A percentile compares a stretch with the other conserved stretches of the same genome.
Evolutionary conservation across 495 filamentous ascomycete genomes (phyloP).

Genomic region (Lepidopterella palustris): DNA sequence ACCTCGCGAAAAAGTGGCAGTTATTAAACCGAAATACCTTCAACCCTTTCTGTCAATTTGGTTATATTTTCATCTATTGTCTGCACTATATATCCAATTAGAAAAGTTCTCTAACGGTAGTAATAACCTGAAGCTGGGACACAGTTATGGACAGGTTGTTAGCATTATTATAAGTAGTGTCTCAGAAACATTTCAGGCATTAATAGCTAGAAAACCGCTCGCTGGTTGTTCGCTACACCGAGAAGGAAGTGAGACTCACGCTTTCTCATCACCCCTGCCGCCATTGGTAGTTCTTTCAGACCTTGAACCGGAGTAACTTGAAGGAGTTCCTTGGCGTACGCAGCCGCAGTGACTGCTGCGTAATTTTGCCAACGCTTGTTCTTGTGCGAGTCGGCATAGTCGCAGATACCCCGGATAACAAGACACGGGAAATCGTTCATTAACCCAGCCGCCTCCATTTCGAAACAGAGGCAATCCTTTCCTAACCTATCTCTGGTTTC

Average conservation of each 20-base stretch:
- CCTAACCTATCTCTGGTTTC: conserved; percentile 26
- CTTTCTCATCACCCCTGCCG: background rate
- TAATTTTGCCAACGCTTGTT: conserved; percentile 27
- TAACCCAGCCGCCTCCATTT: conserved; percentile 32
- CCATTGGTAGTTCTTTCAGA: background rate
- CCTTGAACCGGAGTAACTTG: background rate
- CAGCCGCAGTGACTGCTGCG: conserved; percentile 28
- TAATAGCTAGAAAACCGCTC: background rate
- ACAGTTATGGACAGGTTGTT: background rate
- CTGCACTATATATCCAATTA: background rate
- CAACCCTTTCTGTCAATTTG: background rate
- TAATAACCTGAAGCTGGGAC: background rate
- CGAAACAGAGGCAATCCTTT: conserved; percentile 23
- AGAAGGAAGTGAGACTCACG: background rate
- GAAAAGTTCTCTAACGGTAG: background rate
- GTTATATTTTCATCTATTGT: background rate
- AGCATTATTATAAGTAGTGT: background rate
- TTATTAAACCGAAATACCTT: background rate
- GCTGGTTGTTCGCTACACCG: background rate
- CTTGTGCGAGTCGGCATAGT: conserved; percentile 35
- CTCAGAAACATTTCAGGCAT: background rate
- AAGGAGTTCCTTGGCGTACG: conserved; percentile 26
- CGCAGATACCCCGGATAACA: conserved; percentile 31
- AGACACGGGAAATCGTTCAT: conserved; percentile 26
- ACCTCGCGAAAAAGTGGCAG: background rate